Base-by-base conservation (phyloP, 805 yeast species). In the Candida insectorum region DNA sequence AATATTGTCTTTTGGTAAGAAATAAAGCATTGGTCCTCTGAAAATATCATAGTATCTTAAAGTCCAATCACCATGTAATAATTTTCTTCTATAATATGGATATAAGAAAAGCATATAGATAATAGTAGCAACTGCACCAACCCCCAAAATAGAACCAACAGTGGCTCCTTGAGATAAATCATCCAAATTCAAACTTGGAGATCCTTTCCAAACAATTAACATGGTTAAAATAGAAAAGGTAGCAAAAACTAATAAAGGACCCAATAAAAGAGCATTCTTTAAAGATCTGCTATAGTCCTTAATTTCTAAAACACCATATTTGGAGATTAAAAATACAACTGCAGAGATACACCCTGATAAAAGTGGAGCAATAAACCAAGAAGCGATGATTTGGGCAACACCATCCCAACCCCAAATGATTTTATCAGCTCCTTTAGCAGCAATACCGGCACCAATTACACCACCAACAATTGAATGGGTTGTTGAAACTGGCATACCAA, bases 381-480 rank as follows among this genome's bases (percentile, higher is more conserved):
- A 78, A 3, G 91, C 89, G 40, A 78, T 75, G 42, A 82, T 82
- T 56, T 79, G 81, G 1, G 84, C 49, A 38, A 83, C 80, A 18
- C 89, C 87, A 11, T 45, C 32, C 91, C 89, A 83, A 17, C 87
- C 88, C 91, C 91, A 83, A 34, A 54, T 61, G 33, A 82, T 72
- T 40, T 75, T 66, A 5, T 59, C 51, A 27, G 75, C 77, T 37
- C 87, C 87, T 44, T 69, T 74, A 24, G 87, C 77, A 26, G 88
- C 91, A 47, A 83, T 72, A 41, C 85, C 81, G 6, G 83, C 72
- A 44, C 91, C 91, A 39, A 81, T 79, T 25, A 79, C 70, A 26
- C 77, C 88, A 49, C 89, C 89, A 31, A 82, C 81, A 43, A 83
- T 80, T 7, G 87, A 78, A 51, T 83, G 89, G 8, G 91, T 82